Base-by-base conservation (phyloP, 495 filamentous ascomycete genomes). In the Pseudotulostoma volvatum region DNA sequence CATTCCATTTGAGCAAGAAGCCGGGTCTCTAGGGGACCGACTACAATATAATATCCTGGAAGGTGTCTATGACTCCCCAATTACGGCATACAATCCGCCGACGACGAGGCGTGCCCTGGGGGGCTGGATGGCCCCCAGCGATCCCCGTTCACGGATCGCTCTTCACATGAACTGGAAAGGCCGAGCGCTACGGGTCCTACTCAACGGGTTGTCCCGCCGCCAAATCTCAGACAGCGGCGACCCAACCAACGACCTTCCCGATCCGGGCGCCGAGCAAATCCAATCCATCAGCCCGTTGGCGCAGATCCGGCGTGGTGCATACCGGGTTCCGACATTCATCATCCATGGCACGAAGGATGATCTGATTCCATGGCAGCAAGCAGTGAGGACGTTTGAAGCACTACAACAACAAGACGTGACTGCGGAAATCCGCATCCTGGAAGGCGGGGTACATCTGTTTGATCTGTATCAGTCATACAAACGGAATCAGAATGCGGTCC, bases 161-260 rank as follows among this genome's bases (percentile, higher is more conserved):
- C 44, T 66, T 4, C 53, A 69, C 35, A 67, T 67, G 52, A 68
- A 68, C 44, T 65, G 61, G 63, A 36, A 53, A 4, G 66, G 45
- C 1, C 59, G 60, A 33, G 46, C 54, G 3, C 41, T 71, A 0
- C 61, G 55, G 3, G 42, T 70, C 0, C 47, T 70, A 1, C 41
- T 64, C 13, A 40, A 53, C 31, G 59, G 57, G 1, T 45, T 59
- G 9, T 18, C 19, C 11, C 18, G 37, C 19, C 2, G 4, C 9
- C 4, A 13, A 1, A 14, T 9, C 3, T 3, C 21, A 9, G 35
- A 33, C 32, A 30, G 34, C n/a, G n/a, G n/a, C n/a, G n/a, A n/a
- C 28, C 11, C 38, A 1, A 4, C 3, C 0, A 14, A 16, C 9
- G 19, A 34, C 5, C 44, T 49, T n/a, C 37, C 44, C 5, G 18